phyloP scores from a whole-genome alignment of 805 yeast genomes.

The Lipomyces starkeyi region DNA sequence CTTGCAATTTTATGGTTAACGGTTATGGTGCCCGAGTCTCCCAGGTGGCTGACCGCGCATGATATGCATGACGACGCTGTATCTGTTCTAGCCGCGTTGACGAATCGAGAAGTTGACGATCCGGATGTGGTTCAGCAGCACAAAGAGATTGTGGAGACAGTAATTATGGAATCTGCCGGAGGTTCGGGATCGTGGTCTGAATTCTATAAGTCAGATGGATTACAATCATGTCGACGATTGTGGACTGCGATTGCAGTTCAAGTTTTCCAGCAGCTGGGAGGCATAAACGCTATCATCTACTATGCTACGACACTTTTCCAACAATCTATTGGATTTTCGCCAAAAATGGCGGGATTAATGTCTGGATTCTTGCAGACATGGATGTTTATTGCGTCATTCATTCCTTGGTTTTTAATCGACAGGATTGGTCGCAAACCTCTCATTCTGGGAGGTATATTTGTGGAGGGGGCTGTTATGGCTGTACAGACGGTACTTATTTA shows the following conservation, averaged over 20 bases:
- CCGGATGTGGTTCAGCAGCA: constrained; percentile 2
- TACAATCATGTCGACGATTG: constrained; percentile 18
- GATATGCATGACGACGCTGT: constrained; percentile 19
- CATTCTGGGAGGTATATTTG: constrained; percentile 30
- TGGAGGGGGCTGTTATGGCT: constrained; percentile 27
- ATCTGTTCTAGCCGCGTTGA: constrained; percentile 4
- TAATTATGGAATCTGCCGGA: constrained; percentile 2
- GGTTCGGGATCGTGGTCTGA: constrained; percentile 15
- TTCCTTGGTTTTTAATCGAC: constrained; percentile 65
- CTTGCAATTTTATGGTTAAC: constrained; percentile 58
- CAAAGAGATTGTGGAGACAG: constrained; percentile 7
- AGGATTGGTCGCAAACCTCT: constrained; percentile 61
- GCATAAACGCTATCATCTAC: constrained; percentile 33
- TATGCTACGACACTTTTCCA: constrained; percentile 54
- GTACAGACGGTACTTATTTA: constrained; percentile 25
- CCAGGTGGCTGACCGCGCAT: constrained; percentile 22
- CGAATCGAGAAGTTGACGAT: constrained; percentile 2
- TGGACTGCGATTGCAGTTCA: constrained; percentile 20
- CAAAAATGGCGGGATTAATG: constrained; percentile 22
- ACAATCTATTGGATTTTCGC: constrained; percentile 19
- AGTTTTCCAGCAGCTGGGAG: constrained; percentile 30
- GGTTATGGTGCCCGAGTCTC: constrained; percentile 61
- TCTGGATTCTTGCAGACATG: constrained; percentile 27
- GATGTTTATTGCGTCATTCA: constrained; percentile 55
- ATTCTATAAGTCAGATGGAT: constrained; percentile 8